Evolutionary conservation across 2,329 filamentous ascomycete species (phyloP).

Genomic region (Xylariaceae sp.): DNA sequence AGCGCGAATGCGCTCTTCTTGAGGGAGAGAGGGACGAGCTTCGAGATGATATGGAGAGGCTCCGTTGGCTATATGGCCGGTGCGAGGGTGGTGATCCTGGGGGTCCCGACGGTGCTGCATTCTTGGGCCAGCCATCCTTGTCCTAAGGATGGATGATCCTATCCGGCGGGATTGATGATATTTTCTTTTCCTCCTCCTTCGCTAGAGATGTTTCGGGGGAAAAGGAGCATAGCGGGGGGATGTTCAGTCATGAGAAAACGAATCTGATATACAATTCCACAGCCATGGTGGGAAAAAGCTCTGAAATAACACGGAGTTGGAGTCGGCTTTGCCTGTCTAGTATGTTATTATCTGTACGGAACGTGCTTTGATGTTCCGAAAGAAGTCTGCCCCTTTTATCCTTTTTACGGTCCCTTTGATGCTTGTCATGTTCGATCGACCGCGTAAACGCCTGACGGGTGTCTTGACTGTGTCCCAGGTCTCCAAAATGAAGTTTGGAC

Average conservation of each 20-base stretch:
- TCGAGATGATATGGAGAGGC: slow-evolving; percentile 27
- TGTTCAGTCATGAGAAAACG: slow-evolving; percentile 7
- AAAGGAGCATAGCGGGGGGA: slow-evolving; percentile 8
- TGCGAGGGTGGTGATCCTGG: slow-evolving; percentile 23
- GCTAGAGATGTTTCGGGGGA: background rate
- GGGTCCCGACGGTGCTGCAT: slow-evolving; percentile 9
- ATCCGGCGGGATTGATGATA: slow-evolving; percentile 2
- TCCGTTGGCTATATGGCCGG: slow-evolving; percentile 30
- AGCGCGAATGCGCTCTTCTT: slow-evolving; percentile 35
- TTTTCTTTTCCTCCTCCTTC: background rate
- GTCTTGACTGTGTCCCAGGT: too few relatives aligned
- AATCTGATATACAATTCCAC: slow-evolving; percentile 1
- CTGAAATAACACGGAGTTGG: background rate
- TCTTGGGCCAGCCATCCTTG: slow-evolving; percentile 13
- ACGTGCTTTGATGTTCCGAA: background rate
- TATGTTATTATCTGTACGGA: background rate
- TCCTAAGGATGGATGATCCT: slow-evolving; percentile 6
- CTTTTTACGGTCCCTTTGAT: background rate
- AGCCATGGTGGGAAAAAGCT: slow-evolving; percentile 6
- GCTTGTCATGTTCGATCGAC: background rate
- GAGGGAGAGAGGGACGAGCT: slow-evolving; percentile 37
- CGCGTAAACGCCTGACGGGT: background rate
- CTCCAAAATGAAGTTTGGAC: too few relatives aligned
- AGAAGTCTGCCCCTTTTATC: background rate
- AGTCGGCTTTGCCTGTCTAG: background rate